Conservation (phyloP, 257 asterid species). For the Thymus mandschuricus region DNA sequence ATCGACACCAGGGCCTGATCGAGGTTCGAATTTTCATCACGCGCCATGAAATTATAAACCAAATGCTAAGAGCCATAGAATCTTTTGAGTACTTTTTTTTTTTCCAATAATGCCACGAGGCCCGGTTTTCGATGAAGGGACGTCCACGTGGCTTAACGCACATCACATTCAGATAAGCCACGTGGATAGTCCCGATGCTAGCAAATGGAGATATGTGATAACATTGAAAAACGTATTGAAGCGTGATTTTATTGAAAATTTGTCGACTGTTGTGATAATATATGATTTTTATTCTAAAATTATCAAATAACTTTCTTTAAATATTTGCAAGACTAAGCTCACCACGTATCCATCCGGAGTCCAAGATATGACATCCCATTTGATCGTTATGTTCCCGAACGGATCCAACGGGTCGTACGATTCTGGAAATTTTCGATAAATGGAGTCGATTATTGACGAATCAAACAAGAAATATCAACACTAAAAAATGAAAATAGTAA, state of each 20-base stretch:
- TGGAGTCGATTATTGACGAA: neutral
- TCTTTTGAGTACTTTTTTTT: too few relatives aligned
- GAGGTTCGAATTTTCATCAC: neutral
- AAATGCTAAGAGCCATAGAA: neutral
- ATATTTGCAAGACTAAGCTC: conserved; percentile 5
- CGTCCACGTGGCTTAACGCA: too few relatives aligned
- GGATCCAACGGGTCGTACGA: conserved; percentile 85
- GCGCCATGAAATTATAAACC: neutral
- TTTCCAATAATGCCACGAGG: too few relatives aligned
- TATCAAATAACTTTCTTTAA: too few relatives aligned
- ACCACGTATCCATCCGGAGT: conserved; percentile 70
- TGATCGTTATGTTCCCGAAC: conserved; percentile 74
- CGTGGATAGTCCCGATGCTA: too few relatives aligned
- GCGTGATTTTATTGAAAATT: too few relatives aligned
- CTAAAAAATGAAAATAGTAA: neutral
- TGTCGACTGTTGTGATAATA: too few relatives aligned
- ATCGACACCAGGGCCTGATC: neutral
- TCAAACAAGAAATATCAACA: neutral
- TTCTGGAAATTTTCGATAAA: conserved; percentile 34
- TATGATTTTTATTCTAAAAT: too few relatives aligned
- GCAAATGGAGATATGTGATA: too few relatives aligned
- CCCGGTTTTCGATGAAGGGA: too few relatives aligned
- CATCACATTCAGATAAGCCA: too few relatives aligned
- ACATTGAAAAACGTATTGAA: too few relatives aligned
- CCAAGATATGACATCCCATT: conserved; percentile 58